Percentiles rank a stretch among this genome's conserved stretches.
phyloP scores from a whole-genome alignment of 192 early-diverging fungal genomes.

The Lunasporangiospora selenospora region DNA sequence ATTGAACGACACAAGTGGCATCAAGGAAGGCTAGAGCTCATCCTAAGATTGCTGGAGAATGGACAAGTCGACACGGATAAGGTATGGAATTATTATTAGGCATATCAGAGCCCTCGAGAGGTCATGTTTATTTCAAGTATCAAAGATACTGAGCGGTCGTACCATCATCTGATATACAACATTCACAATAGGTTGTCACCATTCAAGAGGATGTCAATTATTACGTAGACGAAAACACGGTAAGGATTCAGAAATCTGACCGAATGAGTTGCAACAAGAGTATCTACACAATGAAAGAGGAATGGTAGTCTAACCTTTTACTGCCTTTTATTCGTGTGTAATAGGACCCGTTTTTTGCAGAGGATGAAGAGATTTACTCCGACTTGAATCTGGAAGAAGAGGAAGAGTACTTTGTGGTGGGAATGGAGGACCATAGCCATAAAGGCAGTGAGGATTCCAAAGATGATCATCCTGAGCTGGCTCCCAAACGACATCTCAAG shows the following conservation, averaged over 20 bases:
- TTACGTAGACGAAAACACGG: constrained; percentile 86
- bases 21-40: constrained; percentile 83
- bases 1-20: constrained; percentile 90
- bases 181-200: constrained; percentile 70
- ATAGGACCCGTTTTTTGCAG: too few relatives aligned
- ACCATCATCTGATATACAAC: too few relatives aligned
- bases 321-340: too few relatives aligned
- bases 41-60: constrained; percentile 89
- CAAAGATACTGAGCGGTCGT: too few relatives aligned
- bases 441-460: constrained; percentile 36
- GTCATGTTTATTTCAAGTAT: too few relatives aligned
- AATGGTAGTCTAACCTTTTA: too few relatives aligned
- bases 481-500: background rate
- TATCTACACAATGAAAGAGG: too few relatives aligned
- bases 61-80: constrained; percentile 82
- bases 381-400: constrained; percentile 92
- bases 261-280: too few relatives aligned
- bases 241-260: too few relatives aligned
- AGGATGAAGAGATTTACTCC: constrained; percentile 93
- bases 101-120: too few relatives aligned
- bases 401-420: constrained; percentile 80
- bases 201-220: constrained; percentile 88
- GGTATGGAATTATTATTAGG: constrained; percentile 55
- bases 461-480: constrained; percentile 1
- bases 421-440: constrained; percentile 72